These are phyloP conservation scores for Pholiota microspora DNA, from an alignment of 768 basidiomycete genomes.

Conservation along the genomic window DNA sequence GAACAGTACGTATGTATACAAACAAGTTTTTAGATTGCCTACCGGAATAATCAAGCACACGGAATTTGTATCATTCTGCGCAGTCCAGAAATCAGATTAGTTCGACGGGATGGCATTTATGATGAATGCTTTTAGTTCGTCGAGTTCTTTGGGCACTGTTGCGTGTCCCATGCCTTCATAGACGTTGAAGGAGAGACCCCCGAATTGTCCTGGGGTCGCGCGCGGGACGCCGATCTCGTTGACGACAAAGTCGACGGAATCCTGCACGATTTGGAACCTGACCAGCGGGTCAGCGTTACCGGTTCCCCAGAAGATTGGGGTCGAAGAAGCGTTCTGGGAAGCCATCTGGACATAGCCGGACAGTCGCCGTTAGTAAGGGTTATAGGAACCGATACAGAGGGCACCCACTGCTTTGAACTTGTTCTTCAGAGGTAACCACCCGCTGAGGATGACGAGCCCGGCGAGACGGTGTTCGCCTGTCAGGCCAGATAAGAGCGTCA, in stretches of 20 bases:
- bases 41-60: background rate
- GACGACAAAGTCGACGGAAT: slow-evolving; percentile 57
- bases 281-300: slow-evolving; percentile 78
- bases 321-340: slow-evolving; percentile 52
- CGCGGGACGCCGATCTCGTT: slow-evolving; percentile 49
- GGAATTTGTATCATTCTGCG: background rate
- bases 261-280: slow-evolving; percentile 47
- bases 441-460: slow-evolving; percentile 72
- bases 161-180: slow-evolving; percentile 72
- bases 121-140: slow-evolving; percentile 71
- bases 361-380: slow-evolving; percentile 9
- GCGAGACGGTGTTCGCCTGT: slow-evolving; percentile 65
- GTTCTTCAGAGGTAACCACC: slow-evolving; percentile 70
- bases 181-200: slow-evolving; percentile 64
- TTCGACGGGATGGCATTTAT: slow-evolving; percentile 47
- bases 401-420: slow-evolving; percentile 63
- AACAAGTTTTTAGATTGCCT: background rate
- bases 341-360: slow-evolving; percentile 46
- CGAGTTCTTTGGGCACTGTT: slow-evolving; percentile 60
- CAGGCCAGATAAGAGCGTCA: slow-evolving; percentile 75
- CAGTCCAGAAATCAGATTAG: background rate
- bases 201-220: slow-evolving; percentile 35
- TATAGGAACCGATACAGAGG: background rate
- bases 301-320: slow-evolving; percentile 87
- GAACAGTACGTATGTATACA: background rate